Conservation (phyloP, 2,329 filamentous ascomycete species). For the Epichloe coenophiala region DNA sequence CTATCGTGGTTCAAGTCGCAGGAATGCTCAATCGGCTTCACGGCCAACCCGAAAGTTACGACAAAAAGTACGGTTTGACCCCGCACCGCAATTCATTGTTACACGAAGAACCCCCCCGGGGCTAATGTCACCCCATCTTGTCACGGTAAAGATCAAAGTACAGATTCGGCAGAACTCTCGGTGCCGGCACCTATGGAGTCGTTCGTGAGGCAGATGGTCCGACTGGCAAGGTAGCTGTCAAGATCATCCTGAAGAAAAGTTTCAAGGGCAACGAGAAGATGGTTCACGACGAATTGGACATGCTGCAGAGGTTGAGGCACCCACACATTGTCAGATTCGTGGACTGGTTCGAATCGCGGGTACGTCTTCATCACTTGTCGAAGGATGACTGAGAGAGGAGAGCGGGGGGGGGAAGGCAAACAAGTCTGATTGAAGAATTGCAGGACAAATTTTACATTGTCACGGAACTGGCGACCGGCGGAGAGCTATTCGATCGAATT, state of each 20-base stretch:
- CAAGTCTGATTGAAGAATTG: neutral
- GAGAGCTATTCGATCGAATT: constrained; percentile 94
- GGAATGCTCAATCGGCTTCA: constrained; percentile 92
- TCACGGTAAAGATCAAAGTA: constrained; percentile 56
- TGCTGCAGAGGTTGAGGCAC: constrained; percentile 83
- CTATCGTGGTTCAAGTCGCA: constrained; percentile 42
- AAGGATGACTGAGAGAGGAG: neutral
- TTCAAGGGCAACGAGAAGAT: constrained; percentile 96
- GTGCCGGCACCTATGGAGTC: constrained; percentile 95
- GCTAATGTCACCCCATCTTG: neutral
- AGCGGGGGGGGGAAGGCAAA: too few species aligned
- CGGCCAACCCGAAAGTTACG: constrained; percentile 94
- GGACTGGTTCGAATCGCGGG: constrained; percentile 98
- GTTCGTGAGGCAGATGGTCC: constrained; percentile 86
- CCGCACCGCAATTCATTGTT: constrained; percentile 12
- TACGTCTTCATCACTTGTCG: constrained; percentile 27
- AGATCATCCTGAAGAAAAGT: constrained; percentile 99
- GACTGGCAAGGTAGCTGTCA: constrained; percentile 79
- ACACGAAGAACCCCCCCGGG: neutral
- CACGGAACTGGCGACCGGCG: constrained; percentile 87
- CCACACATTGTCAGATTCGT: constrained; percentile 94
- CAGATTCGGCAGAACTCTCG: constrained; percentile 82
- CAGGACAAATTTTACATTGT: constrained; percentile 99
- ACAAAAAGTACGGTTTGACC: constrained; percentile 68
- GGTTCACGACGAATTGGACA: constrained; percentile 93